Evolutionary conservation across 148 eudicot genomes (phyloP), one percentile per base, ranked within the genome.

Genomic region (Camellia granthamiana): DNA sequence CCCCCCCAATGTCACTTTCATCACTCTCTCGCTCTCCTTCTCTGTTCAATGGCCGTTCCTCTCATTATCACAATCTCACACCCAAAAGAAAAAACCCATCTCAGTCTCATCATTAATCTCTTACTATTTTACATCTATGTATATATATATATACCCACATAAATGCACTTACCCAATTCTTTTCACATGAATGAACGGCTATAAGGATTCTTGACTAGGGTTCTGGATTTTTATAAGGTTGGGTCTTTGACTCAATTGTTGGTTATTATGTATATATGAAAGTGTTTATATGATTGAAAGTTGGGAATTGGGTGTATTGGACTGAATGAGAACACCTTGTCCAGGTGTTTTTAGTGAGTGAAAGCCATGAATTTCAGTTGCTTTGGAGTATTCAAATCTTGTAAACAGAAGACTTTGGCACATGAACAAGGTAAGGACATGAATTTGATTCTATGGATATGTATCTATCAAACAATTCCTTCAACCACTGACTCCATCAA

Each of bases 211-310:
- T 72, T 72, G 0, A 15, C 15, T 54, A 8, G 19, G 77, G 62
- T 30, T 30, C 18, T 74, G 15, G 44, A 13, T 19, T 55, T 23
- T 46, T 74, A 4, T 3, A 4, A 66, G 70, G 76, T 71, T 84
- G 87, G 91, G 38, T 56, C 15, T 76, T 76, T 42, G n/a, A 21
- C 7, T 76, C n/a, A 2, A 15, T 18, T 41, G 14, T 75, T 75
- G 12, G 11, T 63, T 10, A 21, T 63, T 21, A 2, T 21, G 67
- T 5, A 11, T 7, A n/a, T 63, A 11, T 3, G 21, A 4, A 30
- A 11, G 44, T 30, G 44, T 30, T 30, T 38, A 44, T 66, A 12
- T 66, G 69, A 38, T 69, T 44, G 54, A 38, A 1, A 41, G 4
- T 43, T 44, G 41, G 59, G 54, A 30, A 30, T 5, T 10, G 38